Percentiles rank a stretch among this genome's conserved stretches.
Evolutionary conservation across 1,284 basidiomycete genomes (phyloP).

Genomic region (Schizophyllum commune): DNA sequence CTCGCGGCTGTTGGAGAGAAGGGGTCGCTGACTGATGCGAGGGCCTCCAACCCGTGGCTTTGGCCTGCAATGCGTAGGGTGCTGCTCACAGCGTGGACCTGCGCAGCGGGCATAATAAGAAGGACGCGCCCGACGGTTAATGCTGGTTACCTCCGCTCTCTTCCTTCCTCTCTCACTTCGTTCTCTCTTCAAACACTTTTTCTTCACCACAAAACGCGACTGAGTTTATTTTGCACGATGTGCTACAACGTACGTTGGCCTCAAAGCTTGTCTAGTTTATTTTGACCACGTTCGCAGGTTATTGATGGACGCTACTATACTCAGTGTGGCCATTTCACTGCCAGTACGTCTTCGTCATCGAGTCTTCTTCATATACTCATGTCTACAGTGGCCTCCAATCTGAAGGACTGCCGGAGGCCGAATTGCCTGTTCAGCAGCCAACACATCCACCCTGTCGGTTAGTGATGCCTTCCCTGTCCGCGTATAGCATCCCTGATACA

Average conservation of each 20-base stretch:
- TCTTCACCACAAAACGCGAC: conserved; percentile 1
- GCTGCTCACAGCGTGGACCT: not conserved
- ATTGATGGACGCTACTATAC: conserved; percentile 73
- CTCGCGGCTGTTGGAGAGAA: not conserved
- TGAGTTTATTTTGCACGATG: conserved; percentile 32
- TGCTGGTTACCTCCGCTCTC: not conserved
- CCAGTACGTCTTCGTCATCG: not conserved
- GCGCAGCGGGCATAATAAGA: not conserved
- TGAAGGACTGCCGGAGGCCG: conserved; percentile 55
- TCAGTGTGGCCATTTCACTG: conserved; percentile 63
- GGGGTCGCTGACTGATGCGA: not conserved
- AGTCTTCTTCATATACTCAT: not conserved
- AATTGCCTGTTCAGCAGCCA: conserved; percentile 67
- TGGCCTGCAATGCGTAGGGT: not conserved
- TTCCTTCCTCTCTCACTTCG: not conserved
- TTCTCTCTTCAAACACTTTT: not conserved
- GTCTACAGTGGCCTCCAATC: conserved; percentile 54
- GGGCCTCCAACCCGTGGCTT: not conserved
- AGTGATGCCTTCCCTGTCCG: conserved; percentile 14
- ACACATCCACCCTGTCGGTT: conserved; percentile 52
- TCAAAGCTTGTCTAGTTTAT: not conserved
- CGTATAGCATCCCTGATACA: conserved; percentile 4
- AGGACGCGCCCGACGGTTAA: not conserved
- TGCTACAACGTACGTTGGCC: conserved; percentile 57
- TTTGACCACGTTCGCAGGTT: conserved; percentile 34